phyloP scores from a whole-genome alignment of 768 basidiomycete species.

The Rhizopogon roseolus region DNA sequence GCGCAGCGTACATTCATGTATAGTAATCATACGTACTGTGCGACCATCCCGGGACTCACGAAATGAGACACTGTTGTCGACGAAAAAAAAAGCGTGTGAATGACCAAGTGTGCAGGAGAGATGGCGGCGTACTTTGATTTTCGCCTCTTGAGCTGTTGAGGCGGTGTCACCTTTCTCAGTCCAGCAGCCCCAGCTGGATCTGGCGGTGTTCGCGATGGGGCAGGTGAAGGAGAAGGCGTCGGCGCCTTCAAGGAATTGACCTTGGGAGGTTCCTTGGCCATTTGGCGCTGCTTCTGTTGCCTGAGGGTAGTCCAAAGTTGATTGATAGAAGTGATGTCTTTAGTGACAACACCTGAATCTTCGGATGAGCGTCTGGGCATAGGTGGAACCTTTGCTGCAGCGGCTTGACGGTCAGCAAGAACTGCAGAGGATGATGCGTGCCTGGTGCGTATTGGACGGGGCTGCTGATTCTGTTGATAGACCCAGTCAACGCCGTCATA shows the following conservation, averaged over 20 bases:
- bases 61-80: conserved; percentile 51
- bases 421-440: conserved; percentile 15
- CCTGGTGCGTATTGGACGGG: conserved; percentile 16
- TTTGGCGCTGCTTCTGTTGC: conserved; percentile 57
- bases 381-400: conserved; percentile 17
- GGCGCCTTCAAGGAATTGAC: conserved; percentile 58
- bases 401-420: conserved; percentile 8
- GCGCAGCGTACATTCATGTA: conserved; percentile 8
- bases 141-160: conserved; percentile 45
- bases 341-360: conserved; percentile 11
- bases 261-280: conserved; percentile 66
- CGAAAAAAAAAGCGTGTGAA: not conserved
- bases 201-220: conserved; percentile 17
- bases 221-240: conserved; percentile 4
- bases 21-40: conserved; percentile 30
- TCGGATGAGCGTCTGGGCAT: conserved; percentile 9
- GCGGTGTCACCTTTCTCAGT: conserved; percentile 25
- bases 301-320: conserved; percentile 65
- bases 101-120: conserved; percentile 2
- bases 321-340: conserved; percentile 37
- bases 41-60: conserved; percentile 69
- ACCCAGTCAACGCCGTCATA: conserved; percentile 26
- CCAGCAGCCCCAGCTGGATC: conserved; percentile 16
- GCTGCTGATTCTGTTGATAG: conserved; percentile 9
- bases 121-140: conserved; percentile 58